Conservation (phyloP, 2,329 filamentous ascomycete species). For the Pestalotiopsis sp. region DNA sequence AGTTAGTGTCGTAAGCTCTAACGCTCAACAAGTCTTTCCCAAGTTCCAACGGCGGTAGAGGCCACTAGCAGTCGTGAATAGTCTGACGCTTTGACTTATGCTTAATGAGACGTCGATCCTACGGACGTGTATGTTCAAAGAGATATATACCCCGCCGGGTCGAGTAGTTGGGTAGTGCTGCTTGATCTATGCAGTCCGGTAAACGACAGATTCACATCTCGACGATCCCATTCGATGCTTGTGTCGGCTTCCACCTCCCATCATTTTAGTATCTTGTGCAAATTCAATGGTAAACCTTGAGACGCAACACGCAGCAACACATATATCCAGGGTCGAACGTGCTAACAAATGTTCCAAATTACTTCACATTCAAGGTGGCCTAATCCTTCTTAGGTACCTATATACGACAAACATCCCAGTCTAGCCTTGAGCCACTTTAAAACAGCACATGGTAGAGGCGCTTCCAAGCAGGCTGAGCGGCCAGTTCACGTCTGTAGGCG, state of each 20-base stretch:
- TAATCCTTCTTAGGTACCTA: not conserved
- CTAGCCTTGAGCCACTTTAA: slow-evolving; percentile 19
- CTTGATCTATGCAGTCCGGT: no score
- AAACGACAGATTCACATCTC: no score
- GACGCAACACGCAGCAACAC: no score
- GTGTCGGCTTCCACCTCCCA: no score
- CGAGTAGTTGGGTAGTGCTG: no score
- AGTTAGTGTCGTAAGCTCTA: not conserved
- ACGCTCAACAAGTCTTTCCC: not conserved
- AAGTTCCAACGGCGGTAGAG: not conserved
- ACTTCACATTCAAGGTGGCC: not conserved
- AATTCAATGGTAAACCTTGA: no score
- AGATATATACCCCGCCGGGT: not conserved
- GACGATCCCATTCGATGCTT: no score
- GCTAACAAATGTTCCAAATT: not conserved
- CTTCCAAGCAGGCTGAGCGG: slow-evolving; percentile 49
- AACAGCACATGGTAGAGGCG: slow-evolving; percentile 35
- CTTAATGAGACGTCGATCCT: not conserved
- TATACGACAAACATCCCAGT: not conserved
- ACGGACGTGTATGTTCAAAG: not conserved
- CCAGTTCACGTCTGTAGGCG: slow-evolving; percentile 46
- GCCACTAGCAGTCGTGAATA: not conserved
- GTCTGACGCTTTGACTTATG: not conserved
- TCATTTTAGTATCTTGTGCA: no score
- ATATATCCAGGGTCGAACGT: not conserved